phyloP scores from a whole-genome alignment of 805 yeast genomes.

The Ogataea pilisensis region DNA sequence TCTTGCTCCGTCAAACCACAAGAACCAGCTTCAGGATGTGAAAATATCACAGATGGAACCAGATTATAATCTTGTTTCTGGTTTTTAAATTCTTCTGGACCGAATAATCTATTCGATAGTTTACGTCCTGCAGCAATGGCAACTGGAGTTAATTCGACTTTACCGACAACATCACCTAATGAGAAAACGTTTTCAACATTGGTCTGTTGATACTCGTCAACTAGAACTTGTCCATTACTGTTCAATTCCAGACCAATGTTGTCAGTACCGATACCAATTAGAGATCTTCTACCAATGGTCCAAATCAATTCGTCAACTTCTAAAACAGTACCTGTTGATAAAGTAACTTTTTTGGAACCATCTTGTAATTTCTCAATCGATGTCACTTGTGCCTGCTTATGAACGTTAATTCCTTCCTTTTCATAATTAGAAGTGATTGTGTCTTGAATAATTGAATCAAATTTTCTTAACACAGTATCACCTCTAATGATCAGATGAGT shows the following conservation, averaged over 20 bases:
- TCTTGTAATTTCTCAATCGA: slow-evolving; percentile 43
- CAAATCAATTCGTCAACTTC: slow-evolving; percentile 81
- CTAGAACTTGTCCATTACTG: slow-evolving; percentile 59
- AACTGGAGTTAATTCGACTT: slow-evolving; percentile 93
- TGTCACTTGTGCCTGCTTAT: slow-evolving; percentile 55
- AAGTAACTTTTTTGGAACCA: slow-evolving; percentile 47
- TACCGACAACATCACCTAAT: slow-evolving; percentile 92
- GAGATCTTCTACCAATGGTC: slow-evolving; percentile 90
- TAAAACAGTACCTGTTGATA: slow-evolving; percentile 39
- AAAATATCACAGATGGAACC: slow-evolving; percentile 93
- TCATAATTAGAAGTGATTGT: slow-evolving; percentile 78
- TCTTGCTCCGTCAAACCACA: slow-evolving; percentile 80
- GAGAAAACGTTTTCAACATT: slow-evolving; percentile 69
- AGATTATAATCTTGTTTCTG: slow-evolving; percentile 83
- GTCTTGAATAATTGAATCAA: slow-evolving; percentile 76
- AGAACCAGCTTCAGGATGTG: slow-evolving; percentile 97
- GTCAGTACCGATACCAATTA: slow-evolving; percentile 70
- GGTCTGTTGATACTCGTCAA: slow-evolving; percentile 87
- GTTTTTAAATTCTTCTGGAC: slow-evolving; percentile 61
- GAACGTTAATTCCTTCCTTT: slow-evolving; percentile 76
- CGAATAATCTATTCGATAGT: slow-evolving; percentile 87
- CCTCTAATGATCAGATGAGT: slow-evolving; percentile 88
- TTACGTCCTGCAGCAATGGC: slow-evolving; percentile 98
- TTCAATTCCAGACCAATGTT: slow-evolving; percentile 67
- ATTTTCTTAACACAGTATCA: slow-evolving; percentile 82